These are phyloP conservation scores for Chlamydomonas sp. DNA, from an alignment of 139 green algal species.

Conservation along the genomic window DNA sequence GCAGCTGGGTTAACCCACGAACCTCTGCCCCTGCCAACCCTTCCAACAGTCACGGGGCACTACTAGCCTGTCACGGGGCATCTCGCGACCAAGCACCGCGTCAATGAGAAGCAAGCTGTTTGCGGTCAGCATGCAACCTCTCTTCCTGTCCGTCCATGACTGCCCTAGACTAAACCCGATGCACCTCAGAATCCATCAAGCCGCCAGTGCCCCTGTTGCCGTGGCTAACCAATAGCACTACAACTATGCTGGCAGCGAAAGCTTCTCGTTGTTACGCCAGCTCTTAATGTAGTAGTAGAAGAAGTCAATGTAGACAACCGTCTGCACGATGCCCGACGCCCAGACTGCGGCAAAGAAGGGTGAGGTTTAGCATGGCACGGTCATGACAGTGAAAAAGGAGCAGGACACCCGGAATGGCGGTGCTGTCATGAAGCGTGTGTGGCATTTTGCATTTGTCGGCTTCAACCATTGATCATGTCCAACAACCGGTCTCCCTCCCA, in stretches of 20 bases:
- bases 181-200: too few species aligned
- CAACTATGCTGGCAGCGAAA: constrained; percentile 81
- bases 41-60: too few species aligned
- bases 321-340: constrained; percentile 90
- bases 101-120: too few species aligned
- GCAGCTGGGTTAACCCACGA: too few species aligned
- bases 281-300: constrained; percentile 99
- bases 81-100: too few species aligned
- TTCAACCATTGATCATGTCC: neutral
- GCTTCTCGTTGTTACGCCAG: constrained; percentile 91
- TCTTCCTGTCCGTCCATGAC: too few species aligned
- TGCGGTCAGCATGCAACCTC: too few species aligned
- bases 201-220: too few species aligned
- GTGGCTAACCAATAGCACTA: neutral
- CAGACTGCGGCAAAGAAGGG: constrained; percentile 55
- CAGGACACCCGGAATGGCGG: neutral
- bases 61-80: too few species aligned
- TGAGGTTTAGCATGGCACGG: neutral
- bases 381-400: neutral
- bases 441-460: neutral
- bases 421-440: neutral
- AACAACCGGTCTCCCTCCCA: neutral
- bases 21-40: too few species aligned
- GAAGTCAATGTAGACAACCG: constrained; percentile 96
- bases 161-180: too few species aligned